Evolutionary conservation across 805 yeast species (phyloP).

Genomic region (Grigorovia transvaalensis): DNA sequence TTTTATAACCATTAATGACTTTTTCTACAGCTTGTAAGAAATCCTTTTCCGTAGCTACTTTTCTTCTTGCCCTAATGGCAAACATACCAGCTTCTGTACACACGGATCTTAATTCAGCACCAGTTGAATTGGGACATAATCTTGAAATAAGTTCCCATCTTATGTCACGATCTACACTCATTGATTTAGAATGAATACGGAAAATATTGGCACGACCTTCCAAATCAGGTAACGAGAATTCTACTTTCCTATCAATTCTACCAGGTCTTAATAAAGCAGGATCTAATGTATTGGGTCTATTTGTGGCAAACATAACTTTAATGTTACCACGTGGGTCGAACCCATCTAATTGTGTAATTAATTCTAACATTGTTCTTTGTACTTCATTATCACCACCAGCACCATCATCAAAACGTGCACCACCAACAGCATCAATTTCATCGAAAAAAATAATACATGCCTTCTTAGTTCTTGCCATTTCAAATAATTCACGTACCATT

Average conservation of each 20-base stretch:
- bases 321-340: constrained; percentile 96
- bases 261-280: constrained; percentile 97
- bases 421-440: constrained; percentile 96
- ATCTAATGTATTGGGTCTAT: constrained; percentile 85
- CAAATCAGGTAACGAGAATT: constrained; percentile 92
- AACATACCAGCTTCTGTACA: constrained; percentile 95
- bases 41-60: constrained; percentile 96
- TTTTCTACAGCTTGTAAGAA: constrained; percentile 95
- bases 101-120: constrained; percentile 95
- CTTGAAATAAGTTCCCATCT: constrained; percentile 94
- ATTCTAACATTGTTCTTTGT: constrained; percentile 95
- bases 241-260: constrained; percentile 89
- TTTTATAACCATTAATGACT: constrained; percentile 92
- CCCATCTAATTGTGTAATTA: constrained; percentile 91
- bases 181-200: constrained; percentile 83
- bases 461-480: constrained; percentile 96
- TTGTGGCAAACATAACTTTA: constrained; percentile 96
- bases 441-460: constrained; percentile 96
- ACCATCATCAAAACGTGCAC: constrained; percentile 86
- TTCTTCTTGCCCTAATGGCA: constrained; percentile 91
- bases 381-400: constrained; percentile 86
- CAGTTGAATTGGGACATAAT: constrained; percentile 79
- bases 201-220: constrained; percentile 87
- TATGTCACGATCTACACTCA: constrained; percentile 82
- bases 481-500: constrained; percentile 92